Percentiles rank a stretch among this genome's conserved stretches.
Conservation (phyloP, 805 yeast species). For the Starmerella roubikii region DNA sequence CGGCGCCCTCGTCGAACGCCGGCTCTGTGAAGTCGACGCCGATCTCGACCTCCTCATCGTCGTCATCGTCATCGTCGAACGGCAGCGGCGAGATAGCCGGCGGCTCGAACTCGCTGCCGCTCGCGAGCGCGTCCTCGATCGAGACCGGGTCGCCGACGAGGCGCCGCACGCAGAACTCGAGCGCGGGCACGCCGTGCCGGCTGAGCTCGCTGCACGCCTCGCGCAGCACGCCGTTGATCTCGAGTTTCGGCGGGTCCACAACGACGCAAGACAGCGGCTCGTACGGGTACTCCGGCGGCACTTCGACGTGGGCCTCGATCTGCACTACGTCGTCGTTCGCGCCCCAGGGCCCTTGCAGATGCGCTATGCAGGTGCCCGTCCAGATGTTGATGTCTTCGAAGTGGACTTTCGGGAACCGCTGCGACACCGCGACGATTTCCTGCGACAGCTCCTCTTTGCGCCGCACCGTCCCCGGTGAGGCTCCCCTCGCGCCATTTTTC, state of each 20-base stretch:
- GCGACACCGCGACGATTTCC: conserved; percentile 79
- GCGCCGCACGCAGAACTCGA: conserved; percentile 66
- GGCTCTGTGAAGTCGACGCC: neutral
- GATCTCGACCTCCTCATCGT: neutral
- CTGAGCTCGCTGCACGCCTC: conserved; percentile 47
- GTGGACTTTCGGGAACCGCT: conserved; percentile 70
- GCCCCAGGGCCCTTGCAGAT: conserved; percentile 73
- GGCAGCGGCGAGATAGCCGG: too few relatives aligned
- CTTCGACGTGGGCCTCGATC: conserved; percentile 51
- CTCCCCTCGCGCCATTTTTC: neutral
- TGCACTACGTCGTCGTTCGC: conserved; percentile 40
- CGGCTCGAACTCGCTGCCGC: conserved; percentile 11
- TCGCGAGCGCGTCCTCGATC: conserved; percentile 14
- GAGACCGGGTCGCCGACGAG: conserved; percentile 49
- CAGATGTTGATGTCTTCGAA: conserved; percentile 83
- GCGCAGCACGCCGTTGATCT: conserved; percentile 38
- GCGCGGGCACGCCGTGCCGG: conserved; percentile 46
- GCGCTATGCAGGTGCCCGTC: conserved; percentile 62
- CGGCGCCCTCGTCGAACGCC: neutral
- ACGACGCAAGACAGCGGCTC: conserved; percentile 37
- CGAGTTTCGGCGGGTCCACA: conserved; percentile 14
- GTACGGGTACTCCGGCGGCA: conserved; percentile 64
- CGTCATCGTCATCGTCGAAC: neutral
- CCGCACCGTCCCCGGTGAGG: neutral
- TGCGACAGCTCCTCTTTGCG: conserved; percentile 46